A percentile compares a stretch with the other conserved stretches of the same genome.
Conservation (phyloP, 352 stramenopile species). For the Phytophthora europaea region DNA sequence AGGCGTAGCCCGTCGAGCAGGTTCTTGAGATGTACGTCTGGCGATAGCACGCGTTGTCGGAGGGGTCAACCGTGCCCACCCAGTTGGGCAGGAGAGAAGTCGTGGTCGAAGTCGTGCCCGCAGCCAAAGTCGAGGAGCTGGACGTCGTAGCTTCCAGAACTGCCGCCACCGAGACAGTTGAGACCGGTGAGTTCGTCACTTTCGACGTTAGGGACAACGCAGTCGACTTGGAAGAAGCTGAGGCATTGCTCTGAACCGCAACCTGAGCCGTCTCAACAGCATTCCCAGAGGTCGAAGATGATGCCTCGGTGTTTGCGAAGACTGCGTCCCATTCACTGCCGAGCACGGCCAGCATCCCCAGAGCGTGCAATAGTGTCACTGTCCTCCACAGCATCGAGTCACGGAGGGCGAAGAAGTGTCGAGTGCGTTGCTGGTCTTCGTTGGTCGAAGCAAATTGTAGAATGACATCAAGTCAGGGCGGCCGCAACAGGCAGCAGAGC, state of each 20-base stretch:
- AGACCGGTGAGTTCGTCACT: neutral
- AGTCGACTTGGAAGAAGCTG: constrained; percentile 17
- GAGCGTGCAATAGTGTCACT: constrained; percentile 11
- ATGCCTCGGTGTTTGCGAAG: constrained; percentile 14
- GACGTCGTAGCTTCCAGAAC: neutral
- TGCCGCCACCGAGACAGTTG: neutral
- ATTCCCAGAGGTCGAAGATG: constrained; percentile 10
- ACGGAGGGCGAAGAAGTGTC: neutral
- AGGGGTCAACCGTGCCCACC: constrained; percentile 28
- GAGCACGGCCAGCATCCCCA: constrained; percentile 8
- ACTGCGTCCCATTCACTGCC: constrained; percentile 23
- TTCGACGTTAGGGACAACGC: constrained; percentile 3
- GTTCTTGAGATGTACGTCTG: constrained; percentile 51
- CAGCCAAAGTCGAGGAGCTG: constrained; percentile 2
- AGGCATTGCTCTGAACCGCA: neutral
- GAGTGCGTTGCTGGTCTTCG: constrained; percentile 18
- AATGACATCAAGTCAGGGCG: constrained; percentile 22
- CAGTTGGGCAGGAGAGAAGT: constrained; percentile 39
- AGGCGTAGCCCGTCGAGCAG: constrained; percentile 54
- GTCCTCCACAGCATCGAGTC: constrained; percentile 24
- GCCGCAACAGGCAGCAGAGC: neutral
- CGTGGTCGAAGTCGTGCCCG: constrained; percentile 19
- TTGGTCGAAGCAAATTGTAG: constrained; percentile 29
- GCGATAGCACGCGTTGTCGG: constrained; percentile 58
- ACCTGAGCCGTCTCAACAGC: constrained; percentile 2